These are phyloP conservation scores for Pyrenula aspistea DNA, from an alignment of 495 filamentous ascomycete species.

Conservation along the genomic window DNA sequence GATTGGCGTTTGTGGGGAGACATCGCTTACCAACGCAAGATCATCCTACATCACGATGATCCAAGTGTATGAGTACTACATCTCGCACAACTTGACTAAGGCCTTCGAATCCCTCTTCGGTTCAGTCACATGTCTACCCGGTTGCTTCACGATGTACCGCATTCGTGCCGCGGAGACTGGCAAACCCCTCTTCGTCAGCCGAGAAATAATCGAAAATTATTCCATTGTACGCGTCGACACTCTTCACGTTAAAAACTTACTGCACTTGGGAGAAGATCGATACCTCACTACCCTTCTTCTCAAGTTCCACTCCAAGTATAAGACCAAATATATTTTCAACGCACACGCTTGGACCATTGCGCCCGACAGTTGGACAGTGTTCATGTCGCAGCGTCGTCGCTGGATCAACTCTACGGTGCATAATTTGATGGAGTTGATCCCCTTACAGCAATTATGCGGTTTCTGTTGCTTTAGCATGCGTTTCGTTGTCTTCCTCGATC, in stretches of 20 bases:
- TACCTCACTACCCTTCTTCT: conserved; percentile 91
- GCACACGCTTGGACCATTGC: conserved; percentile 95
- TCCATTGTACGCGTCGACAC: conserved; percentile 91
- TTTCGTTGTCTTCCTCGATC: conserved; percentile 91
- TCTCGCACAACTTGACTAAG: conserved; percentile 94
- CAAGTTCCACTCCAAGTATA: conserved; percentile 85
- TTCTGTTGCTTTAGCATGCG: conserved; percentile 99
- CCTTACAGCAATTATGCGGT: conserved; percentile 84
- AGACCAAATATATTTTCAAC: conserved; percentile 91
- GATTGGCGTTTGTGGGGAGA: conserved; percentile 91
- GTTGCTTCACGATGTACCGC: conserved; percentile 98
- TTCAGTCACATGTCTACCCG: conserved; percentile 91
- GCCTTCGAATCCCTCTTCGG: conserved; percentile 98
- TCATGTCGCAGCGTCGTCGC: conserved; percentile 93
- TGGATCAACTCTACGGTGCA: conserved; percentile 99
- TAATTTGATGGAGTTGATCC: conserved; percentile 92
- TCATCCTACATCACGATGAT: conserved; percentile 94
- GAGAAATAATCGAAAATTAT: conserved; percentile 78
- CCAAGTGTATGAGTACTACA: conserved; percentile 99
- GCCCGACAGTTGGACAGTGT: conserved; percentile 83
- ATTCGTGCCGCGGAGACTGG: conserved; percentile 86
- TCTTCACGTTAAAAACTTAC: conserved; percentile 95
- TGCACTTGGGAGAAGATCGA: conserved; percentile 86
- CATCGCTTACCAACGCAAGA: conserved; percentile 83
- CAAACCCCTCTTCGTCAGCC: conserved; percentile 91